Percentiles rank a stretch among this genome's conserved stretches.
Conservation (phyloP, 1,284 basidiomycete genomes). For the Cutaneotrichosporon spelunceum region DNA sequence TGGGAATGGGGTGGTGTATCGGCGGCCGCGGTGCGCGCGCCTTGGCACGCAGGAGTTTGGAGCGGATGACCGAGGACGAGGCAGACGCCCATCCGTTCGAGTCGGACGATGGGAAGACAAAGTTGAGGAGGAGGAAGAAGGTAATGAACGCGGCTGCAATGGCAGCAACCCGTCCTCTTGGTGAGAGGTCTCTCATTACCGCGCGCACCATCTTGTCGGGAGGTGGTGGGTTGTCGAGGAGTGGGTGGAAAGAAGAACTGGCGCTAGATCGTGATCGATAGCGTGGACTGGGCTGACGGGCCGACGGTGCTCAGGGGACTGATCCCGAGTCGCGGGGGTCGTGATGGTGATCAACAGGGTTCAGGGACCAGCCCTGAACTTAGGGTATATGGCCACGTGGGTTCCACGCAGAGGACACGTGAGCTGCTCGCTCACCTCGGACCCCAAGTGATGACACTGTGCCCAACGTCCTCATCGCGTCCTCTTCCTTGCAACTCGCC, state of each 20-base stretch:
- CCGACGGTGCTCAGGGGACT: too few relatives aligned
- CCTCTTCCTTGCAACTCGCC: background rate
- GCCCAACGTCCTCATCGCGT: background rate
- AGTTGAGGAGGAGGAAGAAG: constrained; percentile 37
- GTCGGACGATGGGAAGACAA: constrained; percentile 36
- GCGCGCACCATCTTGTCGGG: constrained; percentile 14
- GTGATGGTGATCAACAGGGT: too few relatives aligned
- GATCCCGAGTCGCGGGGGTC: too few relatives aligned
- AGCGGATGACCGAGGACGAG: constrained; percentile 49
- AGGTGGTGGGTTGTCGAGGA: background rate
- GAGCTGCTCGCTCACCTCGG: background rate
- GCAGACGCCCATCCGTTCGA: constrained; percentile 48
- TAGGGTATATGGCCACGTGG: background rate
- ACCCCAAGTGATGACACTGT: background rate
- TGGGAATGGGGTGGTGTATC: constrained; percentile 71
- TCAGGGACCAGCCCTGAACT: too few relatives aligned
- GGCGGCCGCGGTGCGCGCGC: constrained; percentile 43
- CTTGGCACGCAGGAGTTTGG: constrained; percentile 45
- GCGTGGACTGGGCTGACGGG: too few relatives aligned
- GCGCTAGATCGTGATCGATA: too few relatives aligned
- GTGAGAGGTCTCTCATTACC: constrained; percentile 17
- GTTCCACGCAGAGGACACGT: background rate
- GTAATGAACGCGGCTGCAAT: constrained; percentile 29
- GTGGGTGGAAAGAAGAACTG: background rate
- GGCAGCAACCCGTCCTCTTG: constrained; percentile 30